Evolutionary conservation across 2,329 filamentous ascomycete genomes (phyloP).

Genomic region (Lithohypha guttulata): DNA sequence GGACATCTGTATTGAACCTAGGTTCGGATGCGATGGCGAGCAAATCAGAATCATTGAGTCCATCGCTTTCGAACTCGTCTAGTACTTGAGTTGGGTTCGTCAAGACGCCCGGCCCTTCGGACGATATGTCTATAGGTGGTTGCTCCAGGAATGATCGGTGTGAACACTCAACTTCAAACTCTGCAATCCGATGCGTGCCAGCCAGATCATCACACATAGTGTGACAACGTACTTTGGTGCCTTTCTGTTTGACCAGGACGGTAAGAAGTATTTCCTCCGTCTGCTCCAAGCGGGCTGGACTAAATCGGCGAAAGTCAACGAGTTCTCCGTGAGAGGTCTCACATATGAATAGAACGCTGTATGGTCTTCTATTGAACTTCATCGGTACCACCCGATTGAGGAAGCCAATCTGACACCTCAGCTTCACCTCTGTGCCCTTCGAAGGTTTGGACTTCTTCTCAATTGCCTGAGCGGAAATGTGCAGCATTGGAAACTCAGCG

Average conservation of each 20-base stretch:
- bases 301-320: constrained; percentile 55
- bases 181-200: constrained; percentile 45
- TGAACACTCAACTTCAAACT: constrained; percentile 40
- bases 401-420: constrained; percentile 60
- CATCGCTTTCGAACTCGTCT: constrained; percentile 46
- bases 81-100: too few species aligned
- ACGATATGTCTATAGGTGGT: constrained; percentile 5
- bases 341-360: constrained; percentile 64
- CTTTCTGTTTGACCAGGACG: constrained; percentile 43
- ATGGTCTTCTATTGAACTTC: constrained; percentile 51
- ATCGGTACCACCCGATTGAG: constrained; percentile 53
- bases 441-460: constrained; percentile 31
- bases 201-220: constrained; percentile 79
- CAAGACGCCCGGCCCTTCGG: too few species aligned
- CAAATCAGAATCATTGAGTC: constrained; percentile 44
- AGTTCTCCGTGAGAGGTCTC: constrained; percentile 60
- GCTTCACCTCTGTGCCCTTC: constrained; percentile 44
- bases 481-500: constrained; percentile 59
- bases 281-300: constrained; percentile 53
- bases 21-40: constrained; percentile 32
- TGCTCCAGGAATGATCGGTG: constrained; percentile 32
- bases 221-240: constrained; percentile 54
- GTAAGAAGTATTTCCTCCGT: constrained; percentile 51
- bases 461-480: constrained; percentile 43
- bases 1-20: constrained; percentile 45